Base-by-base conservation (phyloP, 2,329 filamentous ascomycete genomes). In the Alternaria dauci region DNA sequence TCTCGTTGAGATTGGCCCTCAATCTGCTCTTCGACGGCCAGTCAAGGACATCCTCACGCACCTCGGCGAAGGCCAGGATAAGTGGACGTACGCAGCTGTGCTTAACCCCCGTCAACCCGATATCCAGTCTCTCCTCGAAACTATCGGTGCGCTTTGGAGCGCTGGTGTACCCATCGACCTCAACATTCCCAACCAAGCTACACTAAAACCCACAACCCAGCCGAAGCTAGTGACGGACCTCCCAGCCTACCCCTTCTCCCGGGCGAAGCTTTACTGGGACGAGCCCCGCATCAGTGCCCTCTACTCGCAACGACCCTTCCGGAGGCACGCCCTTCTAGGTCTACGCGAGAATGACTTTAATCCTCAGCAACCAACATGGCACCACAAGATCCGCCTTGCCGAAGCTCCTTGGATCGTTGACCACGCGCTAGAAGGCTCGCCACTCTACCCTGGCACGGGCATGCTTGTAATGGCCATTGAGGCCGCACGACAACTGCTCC, bases 361-460 rank as follows among this genome's bases (percentile, higher is more conserved):
- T 20, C 8, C 51, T 2, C 36, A 28, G 2, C 44, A 55, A 41
- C 71, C 76, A 0, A 63, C 58, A 26, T 86, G 84, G 84, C 76
- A 83, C 16, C 82, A 83, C 48, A 71, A 82, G 18, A 72, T 84
- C 9, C 75, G 77, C 0, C 54, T 81, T 0, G 71, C 79, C 9
- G 77, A 81, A 4, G 71, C 75, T 1, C 80, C 81, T 0, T 86
- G 84, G 84, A 63, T 85, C 5, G 69, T 71, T 0, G 81, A 85
- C 56, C 83, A 86, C 53, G 70, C 79, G 52, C 76, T 84, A 11
- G 69, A 76, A 52, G 63, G 60, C 14, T 53, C 69, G 4, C 52
- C 44, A 4, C 57, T 59, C 18, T 78, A 70, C 51, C 78, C 78
- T 8, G 77, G 65, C 3, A 71, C 77, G 0, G 78, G 76, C 2